phyloP scores from a whole-genome alignment of 306 rosid species.

The Senna siamea region DNA sequence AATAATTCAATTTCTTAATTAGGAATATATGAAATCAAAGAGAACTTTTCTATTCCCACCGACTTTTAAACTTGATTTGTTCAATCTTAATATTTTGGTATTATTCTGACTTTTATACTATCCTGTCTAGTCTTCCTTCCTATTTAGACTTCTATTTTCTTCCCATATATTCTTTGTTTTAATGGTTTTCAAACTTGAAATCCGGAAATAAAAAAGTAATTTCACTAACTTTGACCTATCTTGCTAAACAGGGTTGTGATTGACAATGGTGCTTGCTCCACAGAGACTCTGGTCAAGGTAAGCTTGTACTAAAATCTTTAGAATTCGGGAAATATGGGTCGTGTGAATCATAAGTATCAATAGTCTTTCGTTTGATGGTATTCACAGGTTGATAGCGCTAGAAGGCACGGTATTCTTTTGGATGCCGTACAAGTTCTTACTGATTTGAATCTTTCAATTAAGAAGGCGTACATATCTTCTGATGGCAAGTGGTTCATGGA shows the following conservation, averaged over 20 bases:
- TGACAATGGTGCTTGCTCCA: slow-evolving; percentile 88
- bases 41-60: slow-evolving; percentile 34
- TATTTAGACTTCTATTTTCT: slow-evolving; percentile 24
- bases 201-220: not conserved
- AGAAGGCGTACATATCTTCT: slow-evolving; percentile 91
- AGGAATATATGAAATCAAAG: not conserved
- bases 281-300: slow-evolving; percentile 92
- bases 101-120: slow-evolving; percentile 42
- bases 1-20: slow-evolving; percentile 10
- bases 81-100: slow-evolving; percentile 32
- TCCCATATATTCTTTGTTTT: not conserved
- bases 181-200: not conserved
- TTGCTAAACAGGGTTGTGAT: slow-evolving; percentile 73
- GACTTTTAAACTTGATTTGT: slow-evolving; percentile 33
- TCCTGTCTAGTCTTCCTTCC: slow-evolving; percentile 4
- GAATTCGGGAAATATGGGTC: not conserved
- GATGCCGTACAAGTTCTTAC: slow-evolving; percentile 92
- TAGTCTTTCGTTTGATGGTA: slow-evolving; percentile 17
- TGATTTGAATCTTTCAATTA: slow-evolving; percentile 77
- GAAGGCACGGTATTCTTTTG: slow-evolving; percentile 85
- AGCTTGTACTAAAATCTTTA: not conserved
- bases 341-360: not conserved
- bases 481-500: slow-evolving; percentile 99
- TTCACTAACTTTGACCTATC: slow-evolving; percentile 52
- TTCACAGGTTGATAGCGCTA: slow-evolving; percentile 84